These are phyloP conservation scores for Phytophthora megakarya DNA, from an alignment of 352 stramenopile genomes.

Conservation along the genomic window DNA sequence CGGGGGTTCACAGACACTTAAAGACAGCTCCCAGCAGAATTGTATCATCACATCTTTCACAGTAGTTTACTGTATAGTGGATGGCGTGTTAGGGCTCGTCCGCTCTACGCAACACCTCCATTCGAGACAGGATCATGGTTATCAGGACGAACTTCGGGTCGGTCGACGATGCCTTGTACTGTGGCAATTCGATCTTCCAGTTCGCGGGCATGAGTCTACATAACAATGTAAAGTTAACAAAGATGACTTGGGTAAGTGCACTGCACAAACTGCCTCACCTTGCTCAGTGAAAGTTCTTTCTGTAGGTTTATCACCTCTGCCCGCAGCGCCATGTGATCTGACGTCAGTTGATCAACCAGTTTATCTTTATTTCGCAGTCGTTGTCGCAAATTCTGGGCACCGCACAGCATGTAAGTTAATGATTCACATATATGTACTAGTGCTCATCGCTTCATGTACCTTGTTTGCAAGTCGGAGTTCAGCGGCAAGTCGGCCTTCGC, in stretches of 20 bases:
- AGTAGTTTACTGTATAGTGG: neutral
- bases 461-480: conserved; percentile 87
- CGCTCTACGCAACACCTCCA: conserved; percentile 10
- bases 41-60: conserved; percentile 6
- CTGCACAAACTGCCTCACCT: conserved; percentile 38
- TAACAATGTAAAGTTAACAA: conserved; percentile 3
- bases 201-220: conserved; percentile 41
- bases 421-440: neutral
- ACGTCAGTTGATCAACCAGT: conserved; percentile 77
- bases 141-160: conserved; percentile 6
- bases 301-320: conserved; percentile 64
- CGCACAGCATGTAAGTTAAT: conserved; percentile 9
- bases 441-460: conserved; percentile 37
- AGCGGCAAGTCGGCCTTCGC: conserved; percentile 78
- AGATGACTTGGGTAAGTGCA: neutral
- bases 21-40: conserved; percentile 13
- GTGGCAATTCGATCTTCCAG: conserved; percentile 36
- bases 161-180: conserved; percentile 2
- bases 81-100: conserved; percentile 15
- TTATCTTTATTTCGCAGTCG: conserved; percentile 85
- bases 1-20: conserved; percentile 11
- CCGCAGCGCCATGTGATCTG: conserved; percentile 69
- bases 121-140: conserved; percentile 24
- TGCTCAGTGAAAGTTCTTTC: conserved; percentile 61
- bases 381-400: conserved; percentile 74